Conservation (phyloP, 1,284 basidiomycete genomes). For the Sphagnurus paluster region DNA sequence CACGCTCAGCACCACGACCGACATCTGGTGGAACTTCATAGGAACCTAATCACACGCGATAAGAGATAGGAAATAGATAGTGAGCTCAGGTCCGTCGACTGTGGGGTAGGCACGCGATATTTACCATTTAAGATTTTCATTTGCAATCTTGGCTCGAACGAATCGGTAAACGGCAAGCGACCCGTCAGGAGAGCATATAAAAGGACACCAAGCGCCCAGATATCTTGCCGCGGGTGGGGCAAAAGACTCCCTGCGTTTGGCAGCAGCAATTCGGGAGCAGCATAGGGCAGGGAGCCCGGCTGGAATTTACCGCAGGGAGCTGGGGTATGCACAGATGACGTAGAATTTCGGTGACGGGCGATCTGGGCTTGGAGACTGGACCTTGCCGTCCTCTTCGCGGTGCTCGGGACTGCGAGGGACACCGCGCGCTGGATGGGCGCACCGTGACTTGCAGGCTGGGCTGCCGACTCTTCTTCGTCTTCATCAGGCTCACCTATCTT, state of each 20-base stretch:
- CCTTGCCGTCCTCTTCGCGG: slow-evolving; percentile 26
- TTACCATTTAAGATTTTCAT: slow-evolving; percentile 88
- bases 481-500: slow-evolving; percentile 54
- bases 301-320: slow-evolving; percentile 42
- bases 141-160: slow-evolving; percentile 86
- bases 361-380: slow-evolving; percentile 26
- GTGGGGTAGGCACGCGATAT: slow-evolving; percentile 23
- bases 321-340: slow-evolving; percentile 42
- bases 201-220: slow-evolving; percentile 92
- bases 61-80: too few species aligned
- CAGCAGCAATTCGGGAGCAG: slow-evolving; percentile 62
- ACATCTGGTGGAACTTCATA: slow-evolving; percentile 60
- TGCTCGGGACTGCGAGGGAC: slow-evolving; percentile 32
- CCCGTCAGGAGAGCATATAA: slow-evolving; percentile 84
- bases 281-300: slow-evolving; percentile 89
- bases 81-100: slow-evolving; percentile 4
- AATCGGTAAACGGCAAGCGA: slow-evolving; percentile 79
- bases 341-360: slow-evolving; percentile 59
- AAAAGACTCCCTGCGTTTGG: slow-evolving; percentile 28
- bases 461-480: slow-evolving; percentile 26
- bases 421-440: slow-evolving; percentile 35
- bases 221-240: slow-evolving; percentile 76
- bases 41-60: slow-evolving; percentile 42
- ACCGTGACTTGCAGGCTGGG: too few species aligned
- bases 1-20: slow-evolving; percentile 69